Evolutionary conservation across 2,329 filamentous ascomycete genomes (phyloP), one percentile per base, ranked within the genome.

Genomic region (Dactylellina sp.): DNA sequence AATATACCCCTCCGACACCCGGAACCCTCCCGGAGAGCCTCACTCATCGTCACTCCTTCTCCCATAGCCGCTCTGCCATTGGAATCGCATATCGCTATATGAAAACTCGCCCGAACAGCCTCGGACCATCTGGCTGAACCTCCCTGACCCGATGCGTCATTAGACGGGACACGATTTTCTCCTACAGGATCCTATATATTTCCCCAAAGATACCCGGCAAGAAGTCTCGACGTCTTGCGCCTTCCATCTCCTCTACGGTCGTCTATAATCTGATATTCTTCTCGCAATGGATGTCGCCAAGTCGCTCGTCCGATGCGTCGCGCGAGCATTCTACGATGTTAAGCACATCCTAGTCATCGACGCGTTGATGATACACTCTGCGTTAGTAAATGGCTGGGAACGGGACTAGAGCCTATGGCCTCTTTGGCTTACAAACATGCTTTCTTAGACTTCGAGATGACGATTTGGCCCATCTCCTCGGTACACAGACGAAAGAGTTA

Each of bases 401-500:
- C 12, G 20, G 25, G 14, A 44, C n/a, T 50, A 37, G 2, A 35
- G 16, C 28, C 53, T 22, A 52, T 14, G 24, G n/a, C 49, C 20
- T 11, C 5, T 28, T 18, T 18, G 3, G 42, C 20, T 40, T 46
- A 47, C 12, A 42, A 63, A 7, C 35, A 3, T 32, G 32, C 24
- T 20, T 53, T 39, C 61, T n/a, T 76, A 75, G 87, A 63, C 85
- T 98, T 71, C 90, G 92, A 79, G 91, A 96, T 79, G 89, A 93
- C 79, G 95, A 99, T 79, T 85, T 99, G 75, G 91, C 91, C 46
- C 89, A 92, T 78, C 84, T 98, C 22, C 89, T 97, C 82, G 89
- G 89, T 75, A 93, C 96, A 83, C 94, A 97, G 80, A 89, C 89
- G 42, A 98, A 99, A 80, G 91, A 96, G 79, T 86, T 98, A 46